These are phyloP conservation scores for Cutaneotrichosporon spelunceum DNA, from an alignment of 1,284 basidiomycete genomes.

Conservation along the genomic window DNA sequence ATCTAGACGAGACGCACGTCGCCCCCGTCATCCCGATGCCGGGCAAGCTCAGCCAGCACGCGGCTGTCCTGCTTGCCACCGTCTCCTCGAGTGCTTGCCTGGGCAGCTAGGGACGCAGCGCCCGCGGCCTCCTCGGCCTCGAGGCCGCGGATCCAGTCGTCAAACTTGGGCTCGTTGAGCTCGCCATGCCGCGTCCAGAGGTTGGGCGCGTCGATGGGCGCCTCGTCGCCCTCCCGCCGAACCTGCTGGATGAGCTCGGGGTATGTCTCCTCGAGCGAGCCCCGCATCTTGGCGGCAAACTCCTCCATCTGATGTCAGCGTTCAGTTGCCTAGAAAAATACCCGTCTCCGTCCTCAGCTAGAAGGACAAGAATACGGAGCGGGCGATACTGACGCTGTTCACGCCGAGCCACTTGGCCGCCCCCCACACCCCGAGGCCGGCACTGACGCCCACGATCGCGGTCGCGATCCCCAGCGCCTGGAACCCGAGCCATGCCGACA, in stretches of 20 bases:
- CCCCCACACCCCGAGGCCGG: constrained; percentile 37
- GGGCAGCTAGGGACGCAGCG: background rate
- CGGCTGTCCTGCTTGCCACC: constrained; percentile 1
- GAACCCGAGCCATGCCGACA: constrained; percentile 28
- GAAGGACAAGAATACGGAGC: too few species aligned
- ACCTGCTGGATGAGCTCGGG: constrained; percentile 28
- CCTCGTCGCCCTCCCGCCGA: constrained; percentile 16
- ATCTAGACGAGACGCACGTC: constrained; percentile 3
- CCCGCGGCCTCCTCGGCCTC: constrained; percentile 16
- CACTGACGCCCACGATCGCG: constrained; percentile 36
- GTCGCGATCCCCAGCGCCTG: constrained; percentile 46
- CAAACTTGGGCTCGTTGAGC: constrained; percentile 21
- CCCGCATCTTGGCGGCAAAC: constrained; percentile 35
- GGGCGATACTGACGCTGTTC: constrained; percentile 34
- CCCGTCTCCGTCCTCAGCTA: too few species aligned
- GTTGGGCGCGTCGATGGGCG: constrained; percentile 6
- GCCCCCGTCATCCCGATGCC: background rate
- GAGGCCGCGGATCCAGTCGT: constrained; percentile 16
- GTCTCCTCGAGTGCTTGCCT: too few species aligned
- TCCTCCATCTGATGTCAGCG: constrained; percentile 34
- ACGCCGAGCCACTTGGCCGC: constrained; percentile 42
- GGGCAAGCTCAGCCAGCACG: background rate
- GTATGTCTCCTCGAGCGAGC: constrained; percentile 29
- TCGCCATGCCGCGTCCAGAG: constrained; percentile 17
- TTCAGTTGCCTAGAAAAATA: too few species aligned